These are phyloP conservation scores for Eudorina sp. DNA, from an alignment of 139 green algal species.

Conservation along the genomic window DNA sequence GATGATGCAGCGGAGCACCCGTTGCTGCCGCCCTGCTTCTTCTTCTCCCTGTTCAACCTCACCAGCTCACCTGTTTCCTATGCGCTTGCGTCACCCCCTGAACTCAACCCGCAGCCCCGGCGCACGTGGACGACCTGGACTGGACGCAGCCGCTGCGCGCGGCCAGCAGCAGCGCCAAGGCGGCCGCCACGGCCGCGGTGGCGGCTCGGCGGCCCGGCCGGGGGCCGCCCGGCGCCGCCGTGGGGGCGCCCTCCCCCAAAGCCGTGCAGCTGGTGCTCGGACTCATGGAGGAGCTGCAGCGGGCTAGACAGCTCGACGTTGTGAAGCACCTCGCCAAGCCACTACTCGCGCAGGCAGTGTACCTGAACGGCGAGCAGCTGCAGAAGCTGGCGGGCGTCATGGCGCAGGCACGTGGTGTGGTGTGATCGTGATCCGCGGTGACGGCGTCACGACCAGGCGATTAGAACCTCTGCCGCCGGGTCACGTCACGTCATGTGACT, in stretches of 20 bases:
- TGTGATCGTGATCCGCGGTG: no score
- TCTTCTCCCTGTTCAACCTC: no score
- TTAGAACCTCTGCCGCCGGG: no score
- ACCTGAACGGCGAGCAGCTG: conserved; percentile 22
- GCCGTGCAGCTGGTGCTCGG: conserved; percentile 42
- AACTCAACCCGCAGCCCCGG: conserved; percentile 22
- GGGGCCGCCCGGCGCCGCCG: neutral
- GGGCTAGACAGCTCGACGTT: conserved; percentile 32
- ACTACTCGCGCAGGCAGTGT: conserved; percentile 10
- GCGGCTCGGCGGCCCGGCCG: neutral
- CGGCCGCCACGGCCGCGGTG: neutral
- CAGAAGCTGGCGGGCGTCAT: neutral
- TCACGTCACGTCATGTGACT: no score
- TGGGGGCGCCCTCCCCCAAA: neutral
- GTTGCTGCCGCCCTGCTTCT: no score
- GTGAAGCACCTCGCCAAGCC: conserved; percentile 32
- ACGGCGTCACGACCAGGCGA: no score
- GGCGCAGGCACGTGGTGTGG: conserved; percentile 2
- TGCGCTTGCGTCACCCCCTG: no score
- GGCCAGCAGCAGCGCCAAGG: conserved; percentile 1
- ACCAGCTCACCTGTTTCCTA: no score
- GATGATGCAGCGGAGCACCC: no score
- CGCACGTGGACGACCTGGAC: conserved; percentile 54
- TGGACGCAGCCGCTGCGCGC: conserved; percentile 55
- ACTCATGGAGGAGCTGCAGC: conserved; percentile 32